Percentiles rank a stretch among this genome's conserved stretches.
These are phyloP conservation scores for Cyclotella baltica DNA, from an alignment of 108 stramenopile genomes.

Conservation along the genomic window DNA sequence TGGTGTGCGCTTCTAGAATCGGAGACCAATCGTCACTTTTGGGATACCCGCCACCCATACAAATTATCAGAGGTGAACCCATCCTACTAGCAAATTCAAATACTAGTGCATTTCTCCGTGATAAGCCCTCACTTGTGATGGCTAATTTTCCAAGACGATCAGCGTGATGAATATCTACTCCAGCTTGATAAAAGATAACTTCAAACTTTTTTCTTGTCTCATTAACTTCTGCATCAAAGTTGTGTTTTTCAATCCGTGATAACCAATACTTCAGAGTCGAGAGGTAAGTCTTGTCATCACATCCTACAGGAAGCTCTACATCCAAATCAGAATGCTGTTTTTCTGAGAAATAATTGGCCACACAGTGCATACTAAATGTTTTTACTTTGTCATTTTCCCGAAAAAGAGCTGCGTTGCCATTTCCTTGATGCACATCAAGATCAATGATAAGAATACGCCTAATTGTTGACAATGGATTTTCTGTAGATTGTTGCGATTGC, in stretches of 20 bases:
- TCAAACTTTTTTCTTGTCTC: conserved; percentile 53
- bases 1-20: conserved; percentile 76
- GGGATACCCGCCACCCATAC: conserved; percentile 93
- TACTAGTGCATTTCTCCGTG: conserved; percentile 71
- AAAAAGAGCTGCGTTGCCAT: conserved; percentile 90
- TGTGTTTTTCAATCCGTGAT: conserved; percentile 57
- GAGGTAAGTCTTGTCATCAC: conserved; percentile 79
- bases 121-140: conserved; percentile 64
- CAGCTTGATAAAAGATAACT: conserved; percentile 87
- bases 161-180: conserved; percentile 81
- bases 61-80: conserved; percentile 72
- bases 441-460: conserved; percentile 83
- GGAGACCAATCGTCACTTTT: conserved; percentile 69
- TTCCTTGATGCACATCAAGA: conserved; percentile 95
- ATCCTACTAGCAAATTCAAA: conserved; percentile 49
- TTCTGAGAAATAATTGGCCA: conserved; percentile 84
- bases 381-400: conserved; percentile 60
- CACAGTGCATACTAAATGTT: conserved; percentile 88
- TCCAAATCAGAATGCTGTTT: conserved; percentile 82
- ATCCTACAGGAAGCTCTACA: conserved; percentile 80
- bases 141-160: conserved; percentile 84
- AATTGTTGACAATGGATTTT: conserved; percentile 24
- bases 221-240: conserved; percentile 31
- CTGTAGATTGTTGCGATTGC: background rate
- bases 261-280: conserved; percentile 76